phyloP scores from a whole-genome alignment of 106 monocot species.

The Phalaenopsis equestris region DNA sequence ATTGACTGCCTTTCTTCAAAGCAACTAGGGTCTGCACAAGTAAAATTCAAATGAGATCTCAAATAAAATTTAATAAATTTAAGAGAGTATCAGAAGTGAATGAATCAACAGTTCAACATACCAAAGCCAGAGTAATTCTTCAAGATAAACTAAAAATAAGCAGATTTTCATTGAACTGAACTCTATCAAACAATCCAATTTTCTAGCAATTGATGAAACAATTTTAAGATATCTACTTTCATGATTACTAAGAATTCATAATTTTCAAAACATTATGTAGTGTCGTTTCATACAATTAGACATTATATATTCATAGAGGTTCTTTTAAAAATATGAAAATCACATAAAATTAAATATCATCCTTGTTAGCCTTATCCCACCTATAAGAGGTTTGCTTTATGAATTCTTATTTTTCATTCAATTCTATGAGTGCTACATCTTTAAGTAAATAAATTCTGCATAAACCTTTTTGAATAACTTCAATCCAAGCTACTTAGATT shows the following conservation, averaged over 20 bases:
- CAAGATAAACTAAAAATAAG: background rate
- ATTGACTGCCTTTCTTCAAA: slow-evolving; percentile 79
- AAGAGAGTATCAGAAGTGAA: background rate
- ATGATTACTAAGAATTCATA: background rate
- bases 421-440: background rate
- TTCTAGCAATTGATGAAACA: background rate
- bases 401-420: background rate
- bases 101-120: background rate
- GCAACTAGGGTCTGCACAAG: slow-evolving; percentile 62
- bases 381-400: background rate
- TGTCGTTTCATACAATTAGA: background rate
- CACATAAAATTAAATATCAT: background rate
- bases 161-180: background rate
- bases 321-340: background rate
- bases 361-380: background rate
- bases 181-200: background rate
- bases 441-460: background rate
- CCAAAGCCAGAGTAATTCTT: background rate
- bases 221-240: background rate
- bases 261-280: background rate
- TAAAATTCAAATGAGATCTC: background rate
- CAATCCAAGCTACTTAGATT: no score
- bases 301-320: background rate
- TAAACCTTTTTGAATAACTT: no score
- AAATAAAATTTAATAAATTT: background rate